Conservation (phyloP, 2,329 filamentous ascomycete species). For the Epichloe sp. region DNA sequence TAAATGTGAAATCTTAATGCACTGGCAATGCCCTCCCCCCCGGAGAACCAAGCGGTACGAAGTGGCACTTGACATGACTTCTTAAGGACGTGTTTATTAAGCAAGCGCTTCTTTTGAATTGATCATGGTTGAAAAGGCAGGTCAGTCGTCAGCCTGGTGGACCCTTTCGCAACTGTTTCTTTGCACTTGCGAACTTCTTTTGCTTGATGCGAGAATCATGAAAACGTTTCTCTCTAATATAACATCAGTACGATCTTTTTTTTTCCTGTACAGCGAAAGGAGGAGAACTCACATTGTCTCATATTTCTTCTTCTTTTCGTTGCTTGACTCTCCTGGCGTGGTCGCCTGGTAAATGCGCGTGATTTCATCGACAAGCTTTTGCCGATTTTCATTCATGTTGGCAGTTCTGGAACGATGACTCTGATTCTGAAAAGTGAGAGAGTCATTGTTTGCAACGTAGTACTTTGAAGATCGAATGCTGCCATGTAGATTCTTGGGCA, state of each 20-base stretch:
- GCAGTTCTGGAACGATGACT: slow-evolving; percentile 36
- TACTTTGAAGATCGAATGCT: slow-evolving; percentile 39
- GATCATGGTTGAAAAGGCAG: not conserved
- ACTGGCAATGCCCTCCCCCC: too few relatives aligned
- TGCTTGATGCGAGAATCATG: slow-evolving; percentile 29
- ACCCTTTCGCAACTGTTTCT: slow-evolving; percentile 34
- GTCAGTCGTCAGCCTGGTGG: slow-evolving; percentile 14
- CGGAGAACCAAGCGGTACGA: too few relatives aligned
- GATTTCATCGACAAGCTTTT: slow-evolving; percentile 36
- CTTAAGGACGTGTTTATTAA: too few relatives aligned
- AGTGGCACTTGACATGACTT: too few relatives aligned
- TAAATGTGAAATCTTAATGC: too few relatives aligned
- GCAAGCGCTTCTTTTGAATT: too few relatives aligned
- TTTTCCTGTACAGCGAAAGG: not conserved
- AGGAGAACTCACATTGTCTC: slow-evolving; percentile 27
- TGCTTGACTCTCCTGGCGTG: slow-evolving; percentile 33
- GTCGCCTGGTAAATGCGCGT: slow-evolving; percentile 31
- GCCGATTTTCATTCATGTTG: slow-evolving; percentile 40
- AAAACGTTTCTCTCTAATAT: slow-evolving; percentile 32
- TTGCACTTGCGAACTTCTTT: slow-evolving; percentile 36
- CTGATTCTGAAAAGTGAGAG: slow-evolving; percentile 42
- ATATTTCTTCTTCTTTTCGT: slow-evolving; percentile 35
- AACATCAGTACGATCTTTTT: not conserved
- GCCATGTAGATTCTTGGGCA: slow-evolving; percentile 35
- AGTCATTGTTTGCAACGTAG: slow-evolving; percentile 37